These are phyloP conservation scores for Yarrowia sp. DNA, from an alignment of 805 yeast genomes.

Conservation along the genomic window DNA sequence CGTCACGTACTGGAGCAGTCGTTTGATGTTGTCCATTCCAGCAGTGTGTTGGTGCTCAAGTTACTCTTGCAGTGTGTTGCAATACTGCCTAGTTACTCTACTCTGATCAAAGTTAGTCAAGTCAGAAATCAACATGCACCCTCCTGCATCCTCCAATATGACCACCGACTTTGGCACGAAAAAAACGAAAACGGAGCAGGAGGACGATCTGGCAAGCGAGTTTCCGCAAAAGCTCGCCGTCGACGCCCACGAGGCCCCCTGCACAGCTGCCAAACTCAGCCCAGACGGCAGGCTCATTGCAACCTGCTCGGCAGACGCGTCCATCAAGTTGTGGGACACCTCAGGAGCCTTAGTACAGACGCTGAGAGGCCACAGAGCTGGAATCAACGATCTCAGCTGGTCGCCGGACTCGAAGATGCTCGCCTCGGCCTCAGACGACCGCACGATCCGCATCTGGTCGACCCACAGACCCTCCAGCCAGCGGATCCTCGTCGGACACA, in stretches of 20 bases:
- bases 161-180: constrained; percentile 1
- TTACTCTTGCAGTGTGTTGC: background rate
- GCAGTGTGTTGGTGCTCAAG: background rate
- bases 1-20: constrained; percentile 71
- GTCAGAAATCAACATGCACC: background rate
- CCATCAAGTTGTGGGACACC: constrained; percentile 58
- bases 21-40: constrained; percentile 44
- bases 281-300: constrained; percentile 63
- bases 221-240: background rate
- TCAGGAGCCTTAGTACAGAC: constrained; percentile 38
- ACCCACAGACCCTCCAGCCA: constrained; percentile 45
- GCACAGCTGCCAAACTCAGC: constrained; percentile 55
- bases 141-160: constrained; percentile 22
- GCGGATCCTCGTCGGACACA: constrained; percentile 65
- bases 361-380: constrained; percentile 59
- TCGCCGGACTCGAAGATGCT: constrained; percentile 68
- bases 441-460: constrained; percentile 70
- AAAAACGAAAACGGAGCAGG: background rate
- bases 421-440: constrained; percentile 86
- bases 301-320: constrained; percentile 49
- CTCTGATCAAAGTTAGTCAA: constrained; percentile 15
- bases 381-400: constrained; percentile 75
- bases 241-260: constrained; percentile 29
- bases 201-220: background rate
- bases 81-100: background rate